Base-by-base conservation (phyloP, 2,329 filamentous ascomycete species). In the Tolypocladium ovalisporum region DNA sequence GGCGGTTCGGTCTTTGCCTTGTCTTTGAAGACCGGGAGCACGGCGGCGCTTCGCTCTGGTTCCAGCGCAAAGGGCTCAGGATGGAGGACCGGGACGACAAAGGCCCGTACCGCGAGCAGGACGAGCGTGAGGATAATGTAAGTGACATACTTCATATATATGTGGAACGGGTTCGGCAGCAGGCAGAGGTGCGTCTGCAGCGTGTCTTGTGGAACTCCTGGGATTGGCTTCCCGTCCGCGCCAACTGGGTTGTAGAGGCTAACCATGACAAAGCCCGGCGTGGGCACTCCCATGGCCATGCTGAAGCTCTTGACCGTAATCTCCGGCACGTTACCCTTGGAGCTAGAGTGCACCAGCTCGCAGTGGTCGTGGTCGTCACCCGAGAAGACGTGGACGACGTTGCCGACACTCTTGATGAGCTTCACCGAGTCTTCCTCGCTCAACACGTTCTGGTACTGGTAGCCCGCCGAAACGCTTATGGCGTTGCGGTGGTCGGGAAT, bases 331-430 rank as follows among this genome's bases (percentile, higher is more conserved):
- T 79, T 81, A 37, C 79, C 80, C 61, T 85, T 85, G 59, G 86
- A 83, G 22, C 83, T 79, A 3, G 85, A 83, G 71, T 99, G 94
- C 0, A 86, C 79, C 8, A 97, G 75, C 66, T 96, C 92, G 73
- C 94, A 99, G 74, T 97, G 97, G 74, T 99, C 94, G 74, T 99
- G 94, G 68, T 99, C 94, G 65, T 99, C 94, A 13, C 94, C 94
- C 0, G 91, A 96, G 68, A 97, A 99, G 49, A 92, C 88, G 62
- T 94, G 88, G 3, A 84, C 79, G 15, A 97, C 83, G 60, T 94
- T 89, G 37, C 90, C 91, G 37, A 96, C 79, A 61, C 86, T 89
- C 59, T 86, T 80, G 47, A 96, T 76, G 40, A 99, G 76, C 55
- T 86, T 84, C 52, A 84, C 79, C 0, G 92, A 94, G 63, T 97